Evolutionary conservation across 768 basidiomycete species (phyloP).

Genomic region (Amanita brunnescens): DNA sequence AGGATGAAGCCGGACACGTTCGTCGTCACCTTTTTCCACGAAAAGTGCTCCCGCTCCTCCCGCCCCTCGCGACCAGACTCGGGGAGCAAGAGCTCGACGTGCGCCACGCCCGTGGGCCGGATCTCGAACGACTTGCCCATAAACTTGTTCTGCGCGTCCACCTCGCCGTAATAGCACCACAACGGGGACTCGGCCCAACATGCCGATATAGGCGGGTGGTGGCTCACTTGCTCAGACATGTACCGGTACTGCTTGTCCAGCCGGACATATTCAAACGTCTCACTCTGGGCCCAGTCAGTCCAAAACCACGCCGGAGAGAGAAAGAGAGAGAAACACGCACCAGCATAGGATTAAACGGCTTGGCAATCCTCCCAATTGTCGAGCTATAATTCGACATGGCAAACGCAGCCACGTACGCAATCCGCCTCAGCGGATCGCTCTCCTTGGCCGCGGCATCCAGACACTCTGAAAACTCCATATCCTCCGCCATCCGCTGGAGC

Average conservation of each 20-base stretch:
- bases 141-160: constrained; percentile 95
- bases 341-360: constrained; percentile 95
- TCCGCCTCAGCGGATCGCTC: constrained; percentile 65
- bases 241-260: constrained; percentile 87
- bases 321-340: constrained; percentile 31
- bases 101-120: constrained; percentile 89
- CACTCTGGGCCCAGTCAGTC: too few relatives aligned
- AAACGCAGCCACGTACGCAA: constrained; percentile 92
- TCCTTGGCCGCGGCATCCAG: constrained; percentile 80
- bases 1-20: constrained; percentile 90
- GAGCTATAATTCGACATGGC: constrained; percentile 98
- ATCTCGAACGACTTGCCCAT: constrained; percentile 97
- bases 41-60: constrained; percentile 85
- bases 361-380: constrained; percentile 92
- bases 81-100: constrained; percentile 78
- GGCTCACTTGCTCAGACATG: constrained; percentile 93
- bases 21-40: constrained; percentile 92
- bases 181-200: constrained; percentile 87
- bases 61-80: constrained; percentile 34
- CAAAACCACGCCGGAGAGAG: not conserved
- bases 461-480: constrained; percentile 96
- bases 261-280: constrained; percentile 92
- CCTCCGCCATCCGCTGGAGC: constrained; percentile 96
- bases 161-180: constrained; percentile 91
- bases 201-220: constrained; percentile 94